Conservation (phyloP, 2,329 filamentous ascomycete species). For the Lachnellula occidentalis region DNA sequence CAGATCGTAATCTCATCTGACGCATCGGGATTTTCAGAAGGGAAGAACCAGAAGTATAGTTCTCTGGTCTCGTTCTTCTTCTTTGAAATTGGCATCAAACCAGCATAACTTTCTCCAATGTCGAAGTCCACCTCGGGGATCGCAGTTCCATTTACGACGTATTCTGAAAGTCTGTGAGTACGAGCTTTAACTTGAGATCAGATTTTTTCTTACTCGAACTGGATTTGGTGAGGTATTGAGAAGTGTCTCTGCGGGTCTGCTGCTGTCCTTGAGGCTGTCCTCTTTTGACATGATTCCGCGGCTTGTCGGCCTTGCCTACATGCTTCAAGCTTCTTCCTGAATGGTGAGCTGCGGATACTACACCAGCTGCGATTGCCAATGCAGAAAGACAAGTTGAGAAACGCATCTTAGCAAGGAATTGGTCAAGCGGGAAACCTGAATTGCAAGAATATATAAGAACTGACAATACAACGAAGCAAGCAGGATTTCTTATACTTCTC, state of each 20-base stretch:
- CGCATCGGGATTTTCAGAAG: slow-evolving; percentile 44
- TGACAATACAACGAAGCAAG: background rate
- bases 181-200: background rate
- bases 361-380: slow-evolving; percentile 13
- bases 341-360: slow-evolving; percentile 16
- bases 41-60: slow-evolving; percentile 65
- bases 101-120: slow-evolving; percentile 60
- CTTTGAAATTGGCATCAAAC: slow-evolving; percentile 51
- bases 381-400: slow-evolving; percentile 20
- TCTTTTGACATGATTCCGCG: slow-evolving; percentile 8
- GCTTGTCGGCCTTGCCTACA: slow-evolving; percentile 19
- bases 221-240: slow-evolving; percentile 22
- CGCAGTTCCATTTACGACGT: slow-evolving; percentile 55
- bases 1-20: slow-evolving; percentile 58
- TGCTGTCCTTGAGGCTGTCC: slow-evolving; percentile 4
- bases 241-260: slow-evolving; percentile 6
- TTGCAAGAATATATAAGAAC: background rate
- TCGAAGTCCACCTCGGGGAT: slow-evolving; percentile 68
- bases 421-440: background rate
- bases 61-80: slow-evolving; percentile 44
- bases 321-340: slow-evolving; percentile 22
- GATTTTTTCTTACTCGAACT: slow-evolving; percentile 22
- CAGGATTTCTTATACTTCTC: background rate
- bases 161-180: slow-evolving; percentile 39
- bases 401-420: slow-evolving; percentile 14